A percentile compares a stretch with the other conserved stretches of the same genome.
These are phyloP conservation scores for Penicillium sp. DNA, from an alignment of 2,329 filamentous ascomycete genomes.

Conservation along the genomic window DNA sequence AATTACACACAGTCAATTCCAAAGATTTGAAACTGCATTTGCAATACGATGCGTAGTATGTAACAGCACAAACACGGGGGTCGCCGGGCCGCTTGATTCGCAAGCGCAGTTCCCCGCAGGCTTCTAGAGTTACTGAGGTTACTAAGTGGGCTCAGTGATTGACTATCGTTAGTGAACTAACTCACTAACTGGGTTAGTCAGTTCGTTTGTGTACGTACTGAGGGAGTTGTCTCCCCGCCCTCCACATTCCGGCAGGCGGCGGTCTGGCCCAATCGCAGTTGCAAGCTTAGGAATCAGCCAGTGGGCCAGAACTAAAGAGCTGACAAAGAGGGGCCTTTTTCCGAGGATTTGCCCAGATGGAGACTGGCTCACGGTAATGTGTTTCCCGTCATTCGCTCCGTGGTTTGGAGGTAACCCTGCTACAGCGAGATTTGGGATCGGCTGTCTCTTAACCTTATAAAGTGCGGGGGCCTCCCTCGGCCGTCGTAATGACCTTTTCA, in stretches of 20 bases:
- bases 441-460: constrained; percentile 10
- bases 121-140: too few relatives aligned
- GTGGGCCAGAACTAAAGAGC: constrained; percentile 13
- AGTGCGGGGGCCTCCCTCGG: constrained; percentile 20
- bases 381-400: constrained; percentile 20
- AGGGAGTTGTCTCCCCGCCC: not conserved
- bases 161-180: too few relatives aligned
- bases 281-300: constrained; percentile 17
- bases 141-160: not conserved
- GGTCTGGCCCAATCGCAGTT: constrained; percentile 11
- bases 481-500: not conserved
- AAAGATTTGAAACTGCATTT: not conserved
- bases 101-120: constrained; percentile 2
- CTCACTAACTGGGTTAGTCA: too few relatives aligned
- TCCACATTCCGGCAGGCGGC: constrained; percentile 11
- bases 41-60: too few relatives aligned
- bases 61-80: not conserved
- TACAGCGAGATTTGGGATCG: not conserved
- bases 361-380: constrained; percentile 5
- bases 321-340: constrained; percentile 15
- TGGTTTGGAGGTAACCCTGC: not conserved
- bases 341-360: constrained; percentile 6
- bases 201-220: too few relatives aligned
- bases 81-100: constrained; percentile 7
- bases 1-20: not conserved